Percentiles rank a stretch among this genome's conserved stretches.
Evolutionary conservation across 805 yeast genomes (phyloP).

Genomic region (Barnettozyma sucrosica): DNA sequence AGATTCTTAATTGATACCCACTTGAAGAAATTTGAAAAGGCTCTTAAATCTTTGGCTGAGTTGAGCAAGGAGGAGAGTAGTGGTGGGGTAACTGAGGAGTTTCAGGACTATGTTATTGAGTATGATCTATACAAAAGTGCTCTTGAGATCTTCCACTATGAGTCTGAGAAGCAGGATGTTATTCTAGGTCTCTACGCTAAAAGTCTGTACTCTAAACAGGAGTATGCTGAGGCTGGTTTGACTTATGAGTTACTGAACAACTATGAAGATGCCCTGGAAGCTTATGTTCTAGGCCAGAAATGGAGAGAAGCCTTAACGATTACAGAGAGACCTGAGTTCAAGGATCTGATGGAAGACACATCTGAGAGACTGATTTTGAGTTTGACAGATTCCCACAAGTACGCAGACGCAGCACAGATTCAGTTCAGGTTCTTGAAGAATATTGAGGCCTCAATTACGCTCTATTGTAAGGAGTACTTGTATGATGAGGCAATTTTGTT

Average conservation of each 20-base stretch:
- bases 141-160: constrained; percentile 53
- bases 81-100: constrained; percentile 43
- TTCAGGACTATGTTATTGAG: constrained; percentile 58
- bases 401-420: constrained; percentile 75
- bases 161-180: constrained; percentile 44
- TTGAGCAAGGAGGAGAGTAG: constrained; percentile 29
- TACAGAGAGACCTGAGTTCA: constrained; percentile 37
- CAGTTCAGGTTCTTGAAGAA: constrained; percentile 57
- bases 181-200: constrained; percentile 61
- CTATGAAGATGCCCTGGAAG: constrained; percentile 56
- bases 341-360: constrained; percentile 36
- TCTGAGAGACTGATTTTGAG: constrained; percentile 57
- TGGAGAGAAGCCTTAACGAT: constrained; percentile 84
- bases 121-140: constrained; percentile 72
- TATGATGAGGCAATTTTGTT: constrained; percentile 74
- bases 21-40: constrained; percentile 62
- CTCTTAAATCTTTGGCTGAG: constrained; percentile 57
- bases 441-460: constrained; percentile 53
- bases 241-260: constrained; percentile 65
- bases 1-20: constrained; percentile 75
- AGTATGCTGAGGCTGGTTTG: constrained; percentile 71
- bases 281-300: constrained; percentile 60
- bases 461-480: constrained; percentile 68
- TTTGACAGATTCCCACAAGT: constrained; percentile 63
- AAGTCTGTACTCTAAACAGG: constrained; percentile 47